Percentiles rank a stretch among this genome's conserved stretches.
These are phyloP conservation scores for Galerina sulciceps DNA, from an alignment of 768 basidiomycete species.

Conservation along the genomic window DNA sequence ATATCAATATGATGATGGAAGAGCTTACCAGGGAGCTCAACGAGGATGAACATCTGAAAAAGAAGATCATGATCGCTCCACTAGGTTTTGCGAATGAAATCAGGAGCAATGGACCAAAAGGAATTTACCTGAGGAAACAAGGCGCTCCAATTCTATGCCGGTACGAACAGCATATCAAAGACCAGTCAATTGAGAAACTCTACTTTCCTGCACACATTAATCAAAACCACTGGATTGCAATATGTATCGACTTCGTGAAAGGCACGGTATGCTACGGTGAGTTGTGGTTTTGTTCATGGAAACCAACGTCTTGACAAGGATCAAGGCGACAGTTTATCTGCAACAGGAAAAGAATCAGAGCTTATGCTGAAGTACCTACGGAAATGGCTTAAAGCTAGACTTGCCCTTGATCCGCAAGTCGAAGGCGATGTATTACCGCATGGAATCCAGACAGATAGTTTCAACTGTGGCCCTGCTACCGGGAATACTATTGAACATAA, in stretches of 20 bases:
- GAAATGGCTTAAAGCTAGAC: background rate
- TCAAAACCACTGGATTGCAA: background rate
- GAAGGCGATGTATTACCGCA: constrained; percentile 6
- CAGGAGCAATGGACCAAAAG: background rate
- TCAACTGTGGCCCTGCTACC: constrained; percentile 21
- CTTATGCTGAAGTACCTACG: background rate
- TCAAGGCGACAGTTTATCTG: background rate
- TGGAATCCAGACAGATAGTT: constrained; percentile 19
- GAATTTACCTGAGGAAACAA: background rate
- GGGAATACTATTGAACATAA: constrained; percentile 22
- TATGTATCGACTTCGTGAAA: background rate
- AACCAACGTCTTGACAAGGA: no score
- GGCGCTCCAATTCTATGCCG: background rate
- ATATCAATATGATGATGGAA: background rate
- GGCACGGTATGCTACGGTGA: background rate
- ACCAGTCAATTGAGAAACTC: background rate
- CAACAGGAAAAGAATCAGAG: background rate
- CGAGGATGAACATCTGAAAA: background rate
- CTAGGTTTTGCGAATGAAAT: background rate
- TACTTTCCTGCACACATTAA: background rate
- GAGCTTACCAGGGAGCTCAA: background rate
- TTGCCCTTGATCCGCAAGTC: background rate
- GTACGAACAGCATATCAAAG: background rate
- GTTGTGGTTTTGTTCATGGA: background rate
- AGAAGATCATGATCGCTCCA: background rate